Base-by-base conservation (phyloP, 192 early-diverging fungal species). In the Pilaira anomala region DNA sequence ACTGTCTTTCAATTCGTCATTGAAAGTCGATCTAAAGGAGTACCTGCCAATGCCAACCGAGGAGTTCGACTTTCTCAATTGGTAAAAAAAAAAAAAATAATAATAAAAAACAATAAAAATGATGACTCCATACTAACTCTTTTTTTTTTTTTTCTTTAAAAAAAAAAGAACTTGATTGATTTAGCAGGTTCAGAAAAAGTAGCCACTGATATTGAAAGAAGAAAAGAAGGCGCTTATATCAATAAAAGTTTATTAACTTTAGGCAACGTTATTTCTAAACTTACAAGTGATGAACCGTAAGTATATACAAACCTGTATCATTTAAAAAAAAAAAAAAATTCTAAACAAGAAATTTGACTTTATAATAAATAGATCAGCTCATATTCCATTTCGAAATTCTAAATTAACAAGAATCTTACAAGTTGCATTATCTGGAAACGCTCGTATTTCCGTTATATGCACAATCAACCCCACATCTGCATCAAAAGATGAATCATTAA, bases 101-200 rank as follows among this genome's bases (percentile, higher is more conserved):
- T 9, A 13, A 7, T 51, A 14, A 13, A 0, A 29, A 13, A 5
- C 9, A 11, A 19, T 40, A 29, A 22, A 18, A 45, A 21, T 44
- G 7, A 39, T 40, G 7, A n/a, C 12, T 3, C 13, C 13, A 25
- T 36, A 22, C 36, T 50, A 22, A 22, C 19, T 61, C 36, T 5
- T 29, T 42, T 7, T 29, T 8, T 30, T 29, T 24, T 9, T 6
- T 24, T 40, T 42, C 3, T 56, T 5, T 76, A 76, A n/a, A n/a
- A n/a, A n/a, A n/a, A n/a, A n/a, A n/a, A n/a, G 71, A 98, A 97
- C 62, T 79, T 99, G 52, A 94, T 99, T 55, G 97, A 99, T 80
- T 73, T 99, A 60, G 96, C 97, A 2, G 97, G 97, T 41, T 94
- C 93, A 11, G 97, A 99, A 77, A 93, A 95, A 57, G 96, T 91